Conservation (phyloP, 164 flowering plant species). For the Chimonanthus praecox region DNA sequence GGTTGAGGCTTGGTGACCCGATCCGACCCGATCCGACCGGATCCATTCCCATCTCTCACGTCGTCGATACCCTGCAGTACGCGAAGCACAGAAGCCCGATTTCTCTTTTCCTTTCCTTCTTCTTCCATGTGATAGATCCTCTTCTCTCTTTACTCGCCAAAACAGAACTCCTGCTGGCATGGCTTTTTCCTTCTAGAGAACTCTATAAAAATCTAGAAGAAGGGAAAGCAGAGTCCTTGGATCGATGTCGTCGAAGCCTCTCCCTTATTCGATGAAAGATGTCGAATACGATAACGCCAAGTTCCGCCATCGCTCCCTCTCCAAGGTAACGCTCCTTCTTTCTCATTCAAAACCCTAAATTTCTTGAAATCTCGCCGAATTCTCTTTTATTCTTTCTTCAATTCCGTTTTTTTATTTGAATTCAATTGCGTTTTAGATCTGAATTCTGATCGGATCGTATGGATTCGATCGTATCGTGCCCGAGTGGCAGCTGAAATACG, state of each 20-base stretch:
- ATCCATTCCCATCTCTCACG: too few relatives aligned
- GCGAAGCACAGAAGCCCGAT: too few relatives aligned
- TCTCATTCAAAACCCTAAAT: neutral
- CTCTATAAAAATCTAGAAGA: too few relatives aligned
- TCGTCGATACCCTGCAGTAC: too few relatives aligned
- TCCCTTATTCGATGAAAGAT: constrained; percentile 78
- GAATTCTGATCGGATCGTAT: neutral
- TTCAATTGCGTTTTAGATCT: neutral
- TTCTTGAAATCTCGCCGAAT: neutral
- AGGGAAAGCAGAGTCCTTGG: neutral
- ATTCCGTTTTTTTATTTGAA: neutral
- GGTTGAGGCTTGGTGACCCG: too few relatives aligned
- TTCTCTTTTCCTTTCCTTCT: too few relatives aligned
- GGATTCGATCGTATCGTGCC: neutral
- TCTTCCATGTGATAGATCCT: too few relatives aligned
- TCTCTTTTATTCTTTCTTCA: neutral
- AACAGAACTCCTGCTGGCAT: too few relatives aligned
- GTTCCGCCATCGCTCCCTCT: constrained; percentile 72
- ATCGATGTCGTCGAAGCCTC: constrained; percentile 37
- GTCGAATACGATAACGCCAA: constrained; percentile 89
- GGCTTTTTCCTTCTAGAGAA: too few relatives aligned
- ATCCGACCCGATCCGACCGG: too few relatives aligned
- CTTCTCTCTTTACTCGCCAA: too few relatives aligned
- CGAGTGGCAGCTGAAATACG: neutral
- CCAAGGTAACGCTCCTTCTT: constrained; percentile 40